Percentiles rank a stretch among this genome's conserved stretches.
Conservation (phyloP, 2,329 filamentous ascomycete species). For the Aspergillus costaricaensis region DNA sequence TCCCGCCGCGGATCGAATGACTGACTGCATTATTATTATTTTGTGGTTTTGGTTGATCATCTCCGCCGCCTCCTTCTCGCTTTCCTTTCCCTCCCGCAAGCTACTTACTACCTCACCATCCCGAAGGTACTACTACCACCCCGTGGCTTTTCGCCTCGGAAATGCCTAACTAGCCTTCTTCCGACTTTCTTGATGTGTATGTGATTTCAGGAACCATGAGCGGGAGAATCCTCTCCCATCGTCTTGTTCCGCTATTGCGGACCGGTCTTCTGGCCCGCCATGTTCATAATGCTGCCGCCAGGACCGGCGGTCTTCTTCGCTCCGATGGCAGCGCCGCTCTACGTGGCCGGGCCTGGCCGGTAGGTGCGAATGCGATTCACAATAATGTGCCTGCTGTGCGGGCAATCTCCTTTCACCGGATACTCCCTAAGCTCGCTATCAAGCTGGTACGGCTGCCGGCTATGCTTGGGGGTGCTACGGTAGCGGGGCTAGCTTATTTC, state of each 20-base stretch:
- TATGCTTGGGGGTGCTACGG: slow-evolving; percentile 83
- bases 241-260: slow-evolving; percentile 67
- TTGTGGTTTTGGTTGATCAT: slow-evolving; percentile 1
- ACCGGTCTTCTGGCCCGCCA: slow-evolving; percentile 62
- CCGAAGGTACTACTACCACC: slow-evolving; percentile 5
- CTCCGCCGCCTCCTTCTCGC: neutral
- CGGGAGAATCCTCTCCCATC: slow-evolving; percentile 73
- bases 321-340: slow-evolving; percentile 63
- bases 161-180: slow-evolving; percentile 20
- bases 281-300: slow-evolving; percentile 62
- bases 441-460: slow-evolving; percentile 88
- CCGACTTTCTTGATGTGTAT: slow-evolving; percentile 32
- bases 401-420: slow-evolving; percentile 66
- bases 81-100: slow-evolving; percentile 4
- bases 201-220: slow-evolving; percentile 58
- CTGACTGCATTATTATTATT: slow-evolving; percentile 1
- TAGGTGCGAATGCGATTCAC: slow-evolving; percentile 76
- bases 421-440: slow-evolving; percentile 81
- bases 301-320: slow-evolving; percentile 69
- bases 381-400: slow-evolving; percentile 73
- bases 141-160: slow-evolving; percentile 22
- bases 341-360: slow-evolving; percentile 72
- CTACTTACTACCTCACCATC: slow-evolving; percentile 3
- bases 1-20: slow-evolving; percentile 2
- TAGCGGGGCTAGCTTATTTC: slow-evolving; percentile 86